Conservation (phyloP, 116 monocot species). For the Zostera marina region DNA sequence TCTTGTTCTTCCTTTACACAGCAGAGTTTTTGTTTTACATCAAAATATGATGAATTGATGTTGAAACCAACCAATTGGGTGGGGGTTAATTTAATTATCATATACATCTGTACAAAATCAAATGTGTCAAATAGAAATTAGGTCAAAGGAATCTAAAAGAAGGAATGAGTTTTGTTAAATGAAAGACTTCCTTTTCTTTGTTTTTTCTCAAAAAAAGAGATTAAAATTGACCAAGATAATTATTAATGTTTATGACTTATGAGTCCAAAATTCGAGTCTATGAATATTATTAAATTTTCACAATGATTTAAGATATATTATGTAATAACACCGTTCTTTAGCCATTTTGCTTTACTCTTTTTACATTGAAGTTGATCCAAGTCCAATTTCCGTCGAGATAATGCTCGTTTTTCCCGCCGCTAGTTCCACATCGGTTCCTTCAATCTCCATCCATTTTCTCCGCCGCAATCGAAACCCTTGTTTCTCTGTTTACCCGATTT, state of each 20-base stretch:
- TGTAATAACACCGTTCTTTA: no score
- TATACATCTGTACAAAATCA: conserved; percentile 4
- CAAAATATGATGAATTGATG: neutral
- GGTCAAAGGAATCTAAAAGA: no score
- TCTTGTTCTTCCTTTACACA: neutral
- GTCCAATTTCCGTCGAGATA: neutral
- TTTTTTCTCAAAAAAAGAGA: no score
- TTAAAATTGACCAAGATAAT: no score
- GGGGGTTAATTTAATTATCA: neutral
- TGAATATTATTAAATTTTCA: no score
- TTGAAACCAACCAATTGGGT: neutral
- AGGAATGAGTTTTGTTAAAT: no score
- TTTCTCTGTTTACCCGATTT: conserved; percentile 13
- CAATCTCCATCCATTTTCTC: conserved; percentile 3
- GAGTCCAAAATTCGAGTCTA: no score
- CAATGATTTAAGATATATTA: no score
- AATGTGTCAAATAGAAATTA: conserved; percentile 5
- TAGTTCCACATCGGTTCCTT: conserved; percentile 6
- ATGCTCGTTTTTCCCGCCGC: conserved; percentile 32
- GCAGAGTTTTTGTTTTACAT: neutral
- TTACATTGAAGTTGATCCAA: no score
- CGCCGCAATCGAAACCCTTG: conserved; percentile 22
- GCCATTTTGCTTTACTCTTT: no score
- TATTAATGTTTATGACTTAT: no score
- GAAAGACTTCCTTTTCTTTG: no score